Base-by-base conservation (phyloP, 257 asterid species). In the Gentiana macrophylla region DNA sequence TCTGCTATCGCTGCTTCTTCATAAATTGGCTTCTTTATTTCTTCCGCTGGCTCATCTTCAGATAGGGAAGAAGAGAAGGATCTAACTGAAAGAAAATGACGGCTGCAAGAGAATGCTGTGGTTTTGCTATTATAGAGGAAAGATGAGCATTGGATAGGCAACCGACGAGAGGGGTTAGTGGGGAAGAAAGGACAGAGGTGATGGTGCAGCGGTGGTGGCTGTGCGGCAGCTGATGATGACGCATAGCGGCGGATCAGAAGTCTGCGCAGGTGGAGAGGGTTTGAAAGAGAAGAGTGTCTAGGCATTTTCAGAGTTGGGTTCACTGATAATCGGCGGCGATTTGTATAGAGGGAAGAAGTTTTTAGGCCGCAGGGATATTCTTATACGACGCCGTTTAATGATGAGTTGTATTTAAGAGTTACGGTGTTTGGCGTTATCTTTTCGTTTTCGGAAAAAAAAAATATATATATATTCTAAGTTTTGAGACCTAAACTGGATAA, bases 181-280 rank as follows among this genome's bases (percentile, higher is more conserved):
- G 67, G 52, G 36, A 57, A 5, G 15, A 35, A 41, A 44, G 53
- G 67, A 61, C 35, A 34, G 52, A 41, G 56, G 38, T 59, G 63
- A 58, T 37, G 57, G 55, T 15, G 24, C 24, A 15, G 24, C 24
- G 24, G 24, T 15, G 24, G 24, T 15, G 80, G 56, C 9, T 59
- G 57, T 15, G 67, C 50, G 53, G 69, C 46, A 37, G 61, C 59
- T 34, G 72, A 32, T 4, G 68, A 68, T 5, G 24, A 15, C 24
- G 84, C 61, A 64, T 61, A 64, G 61, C 62, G 53, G 64, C 88
- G 74, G 53, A 53, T 68, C 57, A 78, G 63, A 49, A 86, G 68
- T 32, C 74, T 49, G 11, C 84, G 90, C 33, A 86, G 58, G 57
- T 74, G 75, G 63, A 71, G 69, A 5, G 84, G 62, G 8, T 81